Evolutionary conservation across 164 flowering plant genomes (phyloP).

Genomic region (Warburgia ugandensis): DNA sequence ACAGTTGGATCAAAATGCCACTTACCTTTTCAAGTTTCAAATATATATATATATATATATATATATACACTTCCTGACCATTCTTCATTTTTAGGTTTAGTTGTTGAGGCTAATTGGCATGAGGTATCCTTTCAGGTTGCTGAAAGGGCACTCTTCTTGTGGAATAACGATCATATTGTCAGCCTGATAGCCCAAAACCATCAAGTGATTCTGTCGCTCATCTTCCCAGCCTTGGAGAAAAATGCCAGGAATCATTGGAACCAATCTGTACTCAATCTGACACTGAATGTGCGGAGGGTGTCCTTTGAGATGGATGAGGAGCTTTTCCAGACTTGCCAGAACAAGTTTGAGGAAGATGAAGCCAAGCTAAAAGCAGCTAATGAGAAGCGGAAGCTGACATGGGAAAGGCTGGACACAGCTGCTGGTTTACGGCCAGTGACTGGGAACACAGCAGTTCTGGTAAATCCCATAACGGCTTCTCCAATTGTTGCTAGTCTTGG

Average conservation of each 20-base stretch:
- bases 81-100: background rate
- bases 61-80: too few species aligned
- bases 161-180: conserved; percentile 89
- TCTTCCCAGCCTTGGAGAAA: conserved; percentile 70
- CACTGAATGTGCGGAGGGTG: conserved; percentile 67
- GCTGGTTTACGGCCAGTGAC: conserved; percentile 56
- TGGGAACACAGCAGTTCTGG: conserved; percentile 70
- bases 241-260: conserved; percentile 92
- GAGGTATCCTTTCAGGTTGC: conserved; percentile 56
- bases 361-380: conserved; percentile 27
- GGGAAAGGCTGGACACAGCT: conserved; percentile 62
- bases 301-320: conserved; percentile 77
- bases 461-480: conserved; percentile 26
- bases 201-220: conserved; percentile 55
- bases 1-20: too few species aligned
- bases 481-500: conserved; percentile 8
- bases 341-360: conserved; percentile 48
- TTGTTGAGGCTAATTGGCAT: background rate
- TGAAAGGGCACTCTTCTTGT: conserved; percentile 84
- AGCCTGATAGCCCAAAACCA: conserved; percentile 74
- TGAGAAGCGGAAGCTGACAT: conserved; percentile 46
- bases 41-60: too few species aligned
- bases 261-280: conserved; percentile 76
- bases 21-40: too few species aligned
- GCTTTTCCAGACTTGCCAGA: conserved; percentile 43